Base-by-base conservation (phyloP, 1,139 yeast species). In the Debaryomyces nepalensis region DNA sequence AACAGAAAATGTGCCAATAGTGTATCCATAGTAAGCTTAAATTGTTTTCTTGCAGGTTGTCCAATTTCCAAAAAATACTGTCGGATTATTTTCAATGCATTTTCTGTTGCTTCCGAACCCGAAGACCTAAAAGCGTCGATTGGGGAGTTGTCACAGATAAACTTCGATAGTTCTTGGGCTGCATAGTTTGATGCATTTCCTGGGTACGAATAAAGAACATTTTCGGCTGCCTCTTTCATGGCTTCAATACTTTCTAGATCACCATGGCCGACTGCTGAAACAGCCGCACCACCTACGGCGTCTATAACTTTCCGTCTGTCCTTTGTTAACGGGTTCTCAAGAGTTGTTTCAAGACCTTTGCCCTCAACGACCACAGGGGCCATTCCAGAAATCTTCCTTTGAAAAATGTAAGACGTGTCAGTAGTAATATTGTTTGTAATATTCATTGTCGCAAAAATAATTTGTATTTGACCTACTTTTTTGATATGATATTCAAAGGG, bases 281-380 rank as follows among this genome's bases (percentile, higher is more conserved):
- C 85, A 26, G 85, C 84, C 5, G 85, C 85, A 51, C 85, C 85
- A 10, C 84, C 75, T 51, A 70, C 61, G 27, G 77, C 83, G 54
- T 81, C 85, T 31, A 79, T 59, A 12, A 78, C 47, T 15, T 59
- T 65, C 29, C 56, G 63, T 39, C 58, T 56, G 40, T 67, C 73
- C 73, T 29, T 81, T 75, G 31, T 59, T 57, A 49, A 14, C 3
- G 33, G 33, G 18, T 79, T 79, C 51, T 64, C 73, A 26, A 75
- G 59, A 12, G 72, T 69, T 47, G 80, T 59, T 53, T 64, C 61
- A 48, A 70, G 58, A 22, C 84, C 84, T 35, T 71, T 64, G 32
- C 82, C 80, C 9, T 63, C 68, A 35, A 74, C 64, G 32, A 73
- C 72, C 51, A 68, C 65, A 6, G 77, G 73, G 24, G 68, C 61